Base-by-base conservation (phyloP, 192 early-diverging fungal genomes). In the Gryganskiella cystojenkinii region DNA sequence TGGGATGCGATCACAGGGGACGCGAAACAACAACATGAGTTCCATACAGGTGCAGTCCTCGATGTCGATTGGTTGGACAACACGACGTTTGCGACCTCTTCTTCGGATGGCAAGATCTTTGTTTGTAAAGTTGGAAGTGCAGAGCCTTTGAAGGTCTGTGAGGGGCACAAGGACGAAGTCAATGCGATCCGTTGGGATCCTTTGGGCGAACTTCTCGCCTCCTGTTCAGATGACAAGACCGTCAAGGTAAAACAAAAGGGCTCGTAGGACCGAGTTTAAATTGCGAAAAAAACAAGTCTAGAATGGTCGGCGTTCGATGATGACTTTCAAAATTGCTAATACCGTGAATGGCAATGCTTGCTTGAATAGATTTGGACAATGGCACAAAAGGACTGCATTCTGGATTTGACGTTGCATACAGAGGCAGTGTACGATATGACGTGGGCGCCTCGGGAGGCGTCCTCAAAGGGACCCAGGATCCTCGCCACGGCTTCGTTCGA, bases 61-160 rank as follows among this genome's bases (percentile, higher is more conserved):
- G 95, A 97, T 80, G 89, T 95, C 10, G 97, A 96, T 80, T 99
- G 97, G 97, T 85, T 89, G 58, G 95, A 99, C 72, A 92, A 96
- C 74, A 79, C 82, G 1, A 99, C 94, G 9, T 95, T 98, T 86
- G 96, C 97, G 5, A 93, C 94, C 0, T 93, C 92, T 60, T 93
- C 93, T 34, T 85, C 85, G 17, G 97, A 99, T 74, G 88, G 88
- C 45, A 82, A 84, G 9, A 90, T 99, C 3, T 91, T 86, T 55
- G 89, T 99, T 0, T 98, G 95, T 81, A 85, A 86, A 49, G 87
- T 95, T 24, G 92, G 90, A 20, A 80, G 74, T 20, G 63, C 81
- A 3, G 82, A 86, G n/a, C 94, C 96, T 0, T 34, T 96, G n/a
- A 85, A 83, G 63, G 88, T 85, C 28, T 94, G 91, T 76, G 67